Conservation (phyloP, 306 rosid species). For the Albizia julibrissin region DNA sequence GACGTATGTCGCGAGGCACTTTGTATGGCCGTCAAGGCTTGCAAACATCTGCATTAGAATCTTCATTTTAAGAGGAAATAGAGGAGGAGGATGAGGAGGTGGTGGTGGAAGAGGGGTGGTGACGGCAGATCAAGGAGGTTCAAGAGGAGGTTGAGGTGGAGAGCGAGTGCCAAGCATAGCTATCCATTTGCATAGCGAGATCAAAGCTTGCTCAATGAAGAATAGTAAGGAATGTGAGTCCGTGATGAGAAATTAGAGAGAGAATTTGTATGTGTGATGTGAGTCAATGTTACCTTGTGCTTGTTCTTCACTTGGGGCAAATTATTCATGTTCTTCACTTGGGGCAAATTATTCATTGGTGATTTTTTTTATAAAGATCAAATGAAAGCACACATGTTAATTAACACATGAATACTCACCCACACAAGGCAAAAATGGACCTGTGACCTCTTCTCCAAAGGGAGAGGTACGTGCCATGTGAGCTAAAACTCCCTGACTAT, state of each 20-base stretch:
- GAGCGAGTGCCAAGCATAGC: slow-evolving; percentile 46
- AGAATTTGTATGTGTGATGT: background rate
- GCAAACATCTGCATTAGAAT: no score
- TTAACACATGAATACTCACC: no score
- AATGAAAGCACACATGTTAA: no score
- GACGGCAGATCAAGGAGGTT: background rate
- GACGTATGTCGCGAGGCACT: no score
- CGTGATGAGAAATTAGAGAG: background rate
- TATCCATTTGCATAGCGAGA: slow-evolving; percentile 46
- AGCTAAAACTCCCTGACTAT: no score
- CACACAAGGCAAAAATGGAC: no score
- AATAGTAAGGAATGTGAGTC: background rate
- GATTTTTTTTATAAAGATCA: no score
- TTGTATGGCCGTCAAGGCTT: no score
- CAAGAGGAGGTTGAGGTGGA: slow-evolving; percentile 40
- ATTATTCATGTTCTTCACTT: background rate
- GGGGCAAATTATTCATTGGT: slow-evolving; percentile 1
- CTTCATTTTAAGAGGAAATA: no score
- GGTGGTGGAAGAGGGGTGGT: background rate
- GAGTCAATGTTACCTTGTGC: background rate
- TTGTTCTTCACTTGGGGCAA: background rate
- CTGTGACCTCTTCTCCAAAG: no score
- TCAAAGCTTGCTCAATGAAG: background rate
- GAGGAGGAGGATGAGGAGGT: no score
- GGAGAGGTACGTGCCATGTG: no score